Evolutionary conservation across 306 rosid genomes (phyloP), one percentile per base, ranked within the genome.

Genomic region (Vicia villosa): DNA sequence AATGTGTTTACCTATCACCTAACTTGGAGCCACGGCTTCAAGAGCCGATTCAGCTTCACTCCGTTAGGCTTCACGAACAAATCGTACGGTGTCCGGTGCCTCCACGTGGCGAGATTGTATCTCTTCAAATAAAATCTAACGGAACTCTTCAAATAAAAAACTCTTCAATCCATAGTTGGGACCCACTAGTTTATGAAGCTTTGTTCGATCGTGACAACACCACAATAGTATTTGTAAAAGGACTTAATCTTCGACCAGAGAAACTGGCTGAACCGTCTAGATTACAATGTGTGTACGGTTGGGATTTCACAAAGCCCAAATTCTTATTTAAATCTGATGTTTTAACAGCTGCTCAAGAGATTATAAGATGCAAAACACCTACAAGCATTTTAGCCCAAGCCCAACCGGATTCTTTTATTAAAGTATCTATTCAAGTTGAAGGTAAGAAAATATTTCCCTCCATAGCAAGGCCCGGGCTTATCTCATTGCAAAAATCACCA

Each of bases 281-380:
- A 43, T 92, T 69, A 10, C 83, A 86, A 49, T 89, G 96, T 51
- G 75, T 86, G 20, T 87, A 70, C 58, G 95, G 92, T 43, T 89
- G 89, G 91, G 89, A 92, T 86, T 87, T 87, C 75, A 57, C 12
- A 1, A 72, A 59, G 3, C 65, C 86, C 0, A 86, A 74, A 34
- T 80, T 76, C 50, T 3, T 86, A 4, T 22, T 89, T 1, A 68
- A 74, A 38, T 74, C 98, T 0, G 72, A 71, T 1, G 91, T 68
- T 62, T 17, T 92, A 10, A 84, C 92, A 0, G 66, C 74, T 10
- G 89, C 98, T 0, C 96, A 89, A 62, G 98, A 89, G 66, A 86
- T 92, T 56, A 86, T 89, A 26, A 81, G 98, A 62, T 92, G 98
- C 72, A 80, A 14, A 69, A 92, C 96, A 8, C 95, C 98, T 0